These are phyloP conservation scores for Lactifluus piperatus DNA, from an alignment of 768 basidiomycete species.

Conservation along the genomic window DNA sequence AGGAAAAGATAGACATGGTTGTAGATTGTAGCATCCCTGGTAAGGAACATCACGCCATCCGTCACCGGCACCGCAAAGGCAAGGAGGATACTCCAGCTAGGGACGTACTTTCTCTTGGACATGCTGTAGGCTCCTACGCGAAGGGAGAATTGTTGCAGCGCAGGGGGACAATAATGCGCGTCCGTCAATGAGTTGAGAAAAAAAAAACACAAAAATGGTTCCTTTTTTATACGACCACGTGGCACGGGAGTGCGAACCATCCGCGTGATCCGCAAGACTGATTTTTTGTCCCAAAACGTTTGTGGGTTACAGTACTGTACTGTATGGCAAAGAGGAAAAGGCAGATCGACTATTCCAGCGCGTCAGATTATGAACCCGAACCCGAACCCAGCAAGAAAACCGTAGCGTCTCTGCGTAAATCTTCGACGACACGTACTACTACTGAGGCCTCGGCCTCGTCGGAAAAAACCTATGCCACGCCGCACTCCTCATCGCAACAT, in stretches of 20 bases:
- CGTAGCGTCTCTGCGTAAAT: not conserved
- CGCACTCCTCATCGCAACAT: conserved; percentile 41
- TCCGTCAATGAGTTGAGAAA: conserved; percentile 29
- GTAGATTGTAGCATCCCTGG: conserved; percentile 30
- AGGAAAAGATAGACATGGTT: conserved; percentile 3
- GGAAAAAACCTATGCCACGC: conserved; percentile 5
- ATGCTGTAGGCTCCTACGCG: conserved; percentile 35
- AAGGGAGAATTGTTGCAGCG: conserved; percentile 21
- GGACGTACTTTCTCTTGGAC: conserved; percentile 26
- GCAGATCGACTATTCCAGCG: not conserved
- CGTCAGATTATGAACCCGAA: conserved; percentile 9
- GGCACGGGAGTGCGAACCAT: too few species aligned
- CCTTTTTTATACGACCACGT: conserved; percentile 6
- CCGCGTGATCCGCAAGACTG: too few species aligned
- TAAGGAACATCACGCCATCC: conserved; percentile 32
- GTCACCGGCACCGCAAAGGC: conserved; percentile 18
- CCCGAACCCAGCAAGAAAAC: not conserved
- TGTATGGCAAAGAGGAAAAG: conserved; percentile 11
- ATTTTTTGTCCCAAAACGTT: too few species aligned
- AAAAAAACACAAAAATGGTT: too few species aligned
- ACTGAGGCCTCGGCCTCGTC: too few species aligned
- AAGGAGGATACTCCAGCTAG: conserved; percentile 32
- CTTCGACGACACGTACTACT: not conserved
- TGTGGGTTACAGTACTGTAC: too few species aligned
- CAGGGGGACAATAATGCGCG: conserved; percentile 36